Percentiles rank a stretch among this genome's conserved stretches.
Evolutionary conservation across 139 green algal genomes (phyloP).

Genomic region (Eudorina sp.): DNA sequence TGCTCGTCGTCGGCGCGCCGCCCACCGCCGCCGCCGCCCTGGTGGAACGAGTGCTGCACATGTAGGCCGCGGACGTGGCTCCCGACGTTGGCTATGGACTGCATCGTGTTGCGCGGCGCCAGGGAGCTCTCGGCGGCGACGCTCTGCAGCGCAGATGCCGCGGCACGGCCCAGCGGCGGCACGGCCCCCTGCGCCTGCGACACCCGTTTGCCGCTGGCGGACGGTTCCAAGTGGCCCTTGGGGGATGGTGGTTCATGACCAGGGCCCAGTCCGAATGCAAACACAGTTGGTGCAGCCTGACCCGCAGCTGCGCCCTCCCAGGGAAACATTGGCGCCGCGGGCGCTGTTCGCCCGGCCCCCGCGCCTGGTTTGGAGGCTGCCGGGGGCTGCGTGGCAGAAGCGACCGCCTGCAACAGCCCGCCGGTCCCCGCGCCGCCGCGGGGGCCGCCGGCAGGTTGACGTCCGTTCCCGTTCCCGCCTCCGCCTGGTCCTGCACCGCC

Average conservation of each 20-base stretch:
- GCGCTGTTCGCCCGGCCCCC: neutral
- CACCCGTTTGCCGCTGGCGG: neutral
- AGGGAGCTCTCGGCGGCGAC: neutral
- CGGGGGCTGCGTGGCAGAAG: neutral
- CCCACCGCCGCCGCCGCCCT: neutral
- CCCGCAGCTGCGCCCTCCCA: neutral
- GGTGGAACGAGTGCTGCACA: neutral
- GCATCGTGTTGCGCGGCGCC: neutral
- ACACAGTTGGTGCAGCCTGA: neutral
- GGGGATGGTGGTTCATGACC: neutral
- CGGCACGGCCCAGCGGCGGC: neutral
- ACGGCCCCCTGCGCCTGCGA: neutral
- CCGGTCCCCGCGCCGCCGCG: neutral
- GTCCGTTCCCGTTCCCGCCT: neutral
- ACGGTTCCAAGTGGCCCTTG: neutral
- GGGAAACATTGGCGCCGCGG: neutral
- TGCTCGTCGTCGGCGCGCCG: neutral
- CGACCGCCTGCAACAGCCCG: neutral
- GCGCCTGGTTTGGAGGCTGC: neutral
- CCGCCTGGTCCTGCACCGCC: no score
- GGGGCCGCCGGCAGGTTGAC: neutral
- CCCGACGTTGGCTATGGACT: neutral
- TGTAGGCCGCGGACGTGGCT: neutral
- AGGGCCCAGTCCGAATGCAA: neutral
- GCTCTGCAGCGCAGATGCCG: neutral